Conservation (phyloP, 228 moss, liverwort and hornwort species). For the Sphagnum fallax region DNA sequence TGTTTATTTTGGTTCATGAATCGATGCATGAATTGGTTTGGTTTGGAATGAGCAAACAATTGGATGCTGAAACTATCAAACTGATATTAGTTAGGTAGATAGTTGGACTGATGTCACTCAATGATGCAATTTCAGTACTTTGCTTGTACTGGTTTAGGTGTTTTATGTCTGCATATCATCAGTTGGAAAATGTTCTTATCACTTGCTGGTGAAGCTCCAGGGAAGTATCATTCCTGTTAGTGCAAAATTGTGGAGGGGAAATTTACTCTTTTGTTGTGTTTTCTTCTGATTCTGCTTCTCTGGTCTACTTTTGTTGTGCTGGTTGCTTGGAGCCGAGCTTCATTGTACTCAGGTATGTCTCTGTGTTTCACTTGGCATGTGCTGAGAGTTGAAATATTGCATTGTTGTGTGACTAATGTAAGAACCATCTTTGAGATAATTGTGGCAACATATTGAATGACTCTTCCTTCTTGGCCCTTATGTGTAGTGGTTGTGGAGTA, state of each 20-base stretch:
- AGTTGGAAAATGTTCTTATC: background rate
- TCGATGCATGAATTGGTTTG: too few species aligned
- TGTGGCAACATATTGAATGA: background rate
- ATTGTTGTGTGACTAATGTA: background rate
- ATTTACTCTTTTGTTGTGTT: background rate
- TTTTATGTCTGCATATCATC: background rate
- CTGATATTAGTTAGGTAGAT: too few species aligned
- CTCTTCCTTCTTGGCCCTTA: background rate
- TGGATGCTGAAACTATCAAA: too few species aligned
- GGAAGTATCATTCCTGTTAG: background rate
- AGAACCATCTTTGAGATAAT: background rate
- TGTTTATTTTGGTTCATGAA: too few species aligned
- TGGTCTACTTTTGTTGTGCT: background rate
- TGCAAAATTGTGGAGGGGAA: background rate
- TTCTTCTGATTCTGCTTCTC: background rate
- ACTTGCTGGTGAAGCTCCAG: background rate
- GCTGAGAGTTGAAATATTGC: background rate
- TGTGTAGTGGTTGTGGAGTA: background rate
- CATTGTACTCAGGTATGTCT: conserved; percentile 1
- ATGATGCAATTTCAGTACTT: background rate
- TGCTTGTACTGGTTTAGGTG: background rate
- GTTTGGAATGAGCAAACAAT: too few species aligned
- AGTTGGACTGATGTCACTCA: too few species aligned
- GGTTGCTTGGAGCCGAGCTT: background rate
- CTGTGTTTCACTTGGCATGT: background rate